Percentiles rank a stretch among this genome's conserved stretches.
Evolutionary conservation across 257 asterid genomes (phyloP).

Genomic region (Knoxia roxburghii): DNA sequence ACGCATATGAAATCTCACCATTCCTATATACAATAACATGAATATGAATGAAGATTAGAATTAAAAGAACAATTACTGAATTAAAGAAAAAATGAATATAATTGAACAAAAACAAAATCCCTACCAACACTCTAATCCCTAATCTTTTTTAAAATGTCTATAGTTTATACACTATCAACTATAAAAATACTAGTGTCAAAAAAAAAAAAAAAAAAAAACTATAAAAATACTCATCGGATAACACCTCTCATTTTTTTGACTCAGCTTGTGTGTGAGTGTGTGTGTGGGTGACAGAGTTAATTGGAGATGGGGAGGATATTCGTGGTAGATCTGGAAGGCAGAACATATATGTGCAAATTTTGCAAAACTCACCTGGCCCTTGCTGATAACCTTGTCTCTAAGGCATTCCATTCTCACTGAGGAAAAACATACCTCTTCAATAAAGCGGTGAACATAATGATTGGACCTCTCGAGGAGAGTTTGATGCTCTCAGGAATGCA

Average conservation of each 20-base stretch:
- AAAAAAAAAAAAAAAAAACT: too few species aligned
- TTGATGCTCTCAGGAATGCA: conserved; percentile 77
- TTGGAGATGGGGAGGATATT: conserved; percentile 69
- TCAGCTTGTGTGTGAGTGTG: not conserved
- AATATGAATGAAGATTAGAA: too few species aligned
- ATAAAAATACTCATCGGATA: too few species aligned
- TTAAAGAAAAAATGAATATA: too few species aligned
- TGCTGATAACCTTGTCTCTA: conserved; percentile 46
- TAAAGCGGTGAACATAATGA: conserved; percentile 54
- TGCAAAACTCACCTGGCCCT: conserved; percentile 67
- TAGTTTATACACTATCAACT: too few species aligned
- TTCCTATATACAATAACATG: too few species aligned
- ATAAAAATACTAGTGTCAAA: too few species aligned
- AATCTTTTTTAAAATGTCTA: too few species aligned
- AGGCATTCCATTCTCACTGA: conserved; percentile 59
- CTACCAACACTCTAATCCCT: too few species aligned
- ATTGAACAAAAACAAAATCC: too few species aligned
- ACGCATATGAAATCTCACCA: too few species aligned
- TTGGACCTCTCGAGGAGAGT: conserved; percentile 71
- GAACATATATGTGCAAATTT: conserved; percentile 65
- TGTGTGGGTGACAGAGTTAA: not conserved
- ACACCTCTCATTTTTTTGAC: not conserved
- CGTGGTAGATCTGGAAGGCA: conserved; percentile 64
- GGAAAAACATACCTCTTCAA: conserved; percentile 84
- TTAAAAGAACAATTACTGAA: too few species aligned